A percentile compares a stretch with the other conserved stretches of the same genome.
phyloP scores from a whole-genome alignment of 208 protist genomes.

The Acanthamoeba triangularis region DNA sequence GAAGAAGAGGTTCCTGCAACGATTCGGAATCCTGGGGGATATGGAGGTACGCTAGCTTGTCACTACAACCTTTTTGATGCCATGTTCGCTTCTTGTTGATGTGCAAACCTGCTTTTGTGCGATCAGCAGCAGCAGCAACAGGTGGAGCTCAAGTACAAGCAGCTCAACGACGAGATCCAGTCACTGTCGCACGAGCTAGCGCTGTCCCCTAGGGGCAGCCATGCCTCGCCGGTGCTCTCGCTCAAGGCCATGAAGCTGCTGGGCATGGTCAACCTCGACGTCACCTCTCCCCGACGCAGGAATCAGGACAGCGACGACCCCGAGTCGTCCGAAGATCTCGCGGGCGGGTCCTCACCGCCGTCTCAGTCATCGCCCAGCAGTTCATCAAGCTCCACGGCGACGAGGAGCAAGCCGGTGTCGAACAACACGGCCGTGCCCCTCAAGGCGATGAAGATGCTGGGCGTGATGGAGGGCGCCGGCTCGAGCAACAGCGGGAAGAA shows the following conservation, averaged over 20 bases:
- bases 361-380: neutral
- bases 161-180: conserved; percentile 37
- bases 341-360: neutral
- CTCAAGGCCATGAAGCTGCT: conserved; percentile 58
- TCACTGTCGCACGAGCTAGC: neutral
- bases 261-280: conserved; percentile 10
- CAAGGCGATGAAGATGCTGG: conserved; percentile 43
- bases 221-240: neutral
- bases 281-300: neutral
- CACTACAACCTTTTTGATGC: too few relatives aligned
- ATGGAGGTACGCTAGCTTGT: too few relatives aligned
- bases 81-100: too few relatives aligned
- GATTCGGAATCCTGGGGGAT: neutral
- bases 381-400: neutral
- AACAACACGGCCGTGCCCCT: conserved; percentile 1
- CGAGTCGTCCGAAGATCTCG: too few relatives aligned
- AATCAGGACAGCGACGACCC: too few relatives aligned
- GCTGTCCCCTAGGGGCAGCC: neutral
- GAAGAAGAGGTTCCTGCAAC: neutral
- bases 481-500: neutral
- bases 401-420: neutral
- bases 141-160: neutral
- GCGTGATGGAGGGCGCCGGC: neutral
- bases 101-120: too few relatives aligned
- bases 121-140: neutral